These are phyloP conservation scores for Globisporangium lucens DNA, from an alignment of 352 stramenopile genomes.

Conservation along the genomic window DNA sequence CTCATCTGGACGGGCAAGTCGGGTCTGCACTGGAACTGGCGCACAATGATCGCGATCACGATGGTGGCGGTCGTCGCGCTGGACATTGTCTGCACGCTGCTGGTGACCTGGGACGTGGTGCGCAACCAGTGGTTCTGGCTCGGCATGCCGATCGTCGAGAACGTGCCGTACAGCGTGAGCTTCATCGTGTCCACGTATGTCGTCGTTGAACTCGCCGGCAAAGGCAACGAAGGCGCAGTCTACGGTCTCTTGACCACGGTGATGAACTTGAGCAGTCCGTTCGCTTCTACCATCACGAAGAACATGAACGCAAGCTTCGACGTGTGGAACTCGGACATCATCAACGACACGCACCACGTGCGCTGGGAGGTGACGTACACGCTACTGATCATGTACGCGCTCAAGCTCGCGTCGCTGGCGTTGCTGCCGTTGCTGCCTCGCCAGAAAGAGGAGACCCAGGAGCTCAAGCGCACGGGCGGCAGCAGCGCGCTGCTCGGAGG, in stretches of 20 bases:
- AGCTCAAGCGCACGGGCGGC: conserved; percentile 23
- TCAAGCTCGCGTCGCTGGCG: conserved; percentile 19
- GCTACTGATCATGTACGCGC: conserved; percentile 22
- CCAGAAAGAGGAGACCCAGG: conserved; percentile 24
- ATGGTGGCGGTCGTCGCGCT: conserved; percentile 12
- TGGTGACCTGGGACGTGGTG: conserved; percentile 23
- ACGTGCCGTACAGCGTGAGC: conserved; percentile 18
- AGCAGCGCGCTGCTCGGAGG: conserved; percentile 11
- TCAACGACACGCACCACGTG: conserved; percentile 16
- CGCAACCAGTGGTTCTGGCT: conserved; percentile 31
- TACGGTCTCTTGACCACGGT: conserved; percentile 32
- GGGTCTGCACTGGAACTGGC: conserved; percentile 26
- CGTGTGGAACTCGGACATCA: conserved; percentile 18
- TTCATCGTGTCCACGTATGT: conserved; percentile 29
- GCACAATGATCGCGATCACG: conserved; percentile 16
- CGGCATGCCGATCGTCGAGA: conserved; percentile 22
- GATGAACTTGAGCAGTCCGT: conserved; percentile 20
- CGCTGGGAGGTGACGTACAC: conserved; percentile 25
- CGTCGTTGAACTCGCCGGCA: conserved; percentile 25
- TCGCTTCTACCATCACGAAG: conserved; percentile 22
- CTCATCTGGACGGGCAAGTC: conserved; percentile 22
- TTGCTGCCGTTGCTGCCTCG: conserved; percentile 20
- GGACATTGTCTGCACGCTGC: conserved; percentile 21
- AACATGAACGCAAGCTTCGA: conserved; percentile 20
- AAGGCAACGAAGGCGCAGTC: conserved; percentile 28